Base-by-base conservation (phyloP, 192 early-diverging fungal genomes). In the Coemansia sp. region DNA sequence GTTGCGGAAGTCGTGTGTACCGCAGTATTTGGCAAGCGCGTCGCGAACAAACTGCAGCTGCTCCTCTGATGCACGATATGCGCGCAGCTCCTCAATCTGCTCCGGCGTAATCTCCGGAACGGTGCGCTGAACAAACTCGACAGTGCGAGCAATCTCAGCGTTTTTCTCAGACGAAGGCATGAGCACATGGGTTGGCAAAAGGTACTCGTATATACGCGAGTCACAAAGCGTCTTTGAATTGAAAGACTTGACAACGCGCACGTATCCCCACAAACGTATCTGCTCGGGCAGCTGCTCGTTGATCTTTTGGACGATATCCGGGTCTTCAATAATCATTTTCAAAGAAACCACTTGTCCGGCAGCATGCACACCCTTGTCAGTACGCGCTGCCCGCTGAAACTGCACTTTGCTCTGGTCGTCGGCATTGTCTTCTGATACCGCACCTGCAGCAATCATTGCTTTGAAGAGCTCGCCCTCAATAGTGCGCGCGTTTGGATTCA, bases 351-450 rank as follows among this genome's bases (percentile, higher is more conserved):
- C 89, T 52, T 99, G 95, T 12, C 96, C 96, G 30, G 91, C 92
- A 18, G 97, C 95, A 66, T 98, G 96, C 5, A 99, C 97, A 24
- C 97, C 97, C 71, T 98, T 98, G 66, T 99, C 97, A 1, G 97
- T 99, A 30, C 97, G 84, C 10, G 97, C 97, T 9, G 93, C 87
- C 55, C 97, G 81, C 82, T 86, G 86, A 59, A 97, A 86, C 49
- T 86, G 76, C 53, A 94, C 84, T 72, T 91, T 91, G 59, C 83
- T 84, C 54, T 85, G 89, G 63, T 92, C 90, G 23, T 85, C 83
- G 1, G 91, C 83, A 55, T 99, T 99, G 17, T 91, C 92, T 33
- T 80, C 81, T 0, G 93, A 94, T 13, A 99, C 85, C 0, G 89
- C 92, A 19, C 89, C 91, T 6, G 90, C 82, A 9, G 78, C 78